These are phyloP conservation scores for Diplosphaera chodatii DNA, from an alignment of 139 green algal genomes.

Conservation along the genomic window DNA sequence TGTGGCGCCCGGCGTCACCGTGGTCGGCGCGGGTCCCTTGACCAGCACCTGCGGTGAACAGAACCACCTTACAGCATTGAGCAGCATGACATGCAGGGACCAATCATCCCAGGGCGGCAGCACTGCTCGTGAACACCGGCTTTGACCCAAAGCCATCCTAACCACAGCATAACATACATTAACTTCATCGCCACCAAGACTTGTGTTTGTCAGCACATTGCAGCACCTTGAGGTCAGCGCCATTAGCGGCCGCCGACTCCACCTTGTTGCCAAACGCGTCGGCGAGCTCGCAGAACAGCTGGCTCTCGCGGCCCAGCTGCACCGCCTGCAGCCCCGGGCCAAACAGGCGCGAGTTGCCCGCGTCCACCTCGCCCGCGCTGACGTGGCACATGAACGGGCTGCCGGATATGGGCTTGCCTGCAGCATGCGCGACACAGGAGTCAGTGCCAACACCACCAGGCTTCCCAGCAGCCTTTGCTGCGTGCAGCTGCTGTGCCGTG, in stretches of 20 bases:
- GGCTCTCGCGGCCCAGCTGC: conserved; percentile 16
- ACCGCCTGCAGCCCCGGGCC: conserved; percentile 20
- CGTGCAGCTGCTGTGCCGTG: too few species aligned
- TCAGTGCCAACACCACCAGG: background rate
- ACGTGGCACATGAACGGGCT: conserved; percentile 14
- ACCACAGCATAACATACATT: too few species aligned
- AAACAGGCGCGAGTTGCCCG: conserved; percentile 11
- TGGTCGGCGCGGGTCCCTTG: conserved; percentile 7
- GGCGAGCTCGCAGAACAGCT: conserved; percentile 14
- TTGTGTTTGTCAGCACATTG: too few species aligned
- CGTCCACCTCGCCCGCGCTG: conserved; percentile 4
- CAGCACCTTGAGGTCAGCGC: conserved; percentile 8
- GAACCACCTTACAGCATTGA: too few species aligned
- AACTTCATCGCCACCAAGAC: too few species aligned
- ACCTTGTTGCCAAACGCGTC: conserved; percentile 23
- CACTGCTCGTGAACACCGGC: too few species aligned
- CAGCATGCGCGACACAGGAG: background rate
- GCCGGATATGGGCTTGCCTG: conserved; percentile 5
- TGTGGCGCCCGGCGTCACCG: background rate
- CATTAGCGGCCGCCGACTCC: background rate
- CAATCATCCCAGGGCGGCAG: too few species aligned
- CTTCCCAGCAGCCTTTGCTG: background rate
- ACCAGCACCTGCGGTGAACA: conserved; percentile 11
- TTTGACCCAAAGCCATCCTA: too few species aligned
- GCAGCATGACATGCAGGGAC: too few species aligned